These are phyloP conservation scores for Penstemon eatonii DNA, from an alignment of 257 asterid species.

Conservation along the genomic window DNA sequence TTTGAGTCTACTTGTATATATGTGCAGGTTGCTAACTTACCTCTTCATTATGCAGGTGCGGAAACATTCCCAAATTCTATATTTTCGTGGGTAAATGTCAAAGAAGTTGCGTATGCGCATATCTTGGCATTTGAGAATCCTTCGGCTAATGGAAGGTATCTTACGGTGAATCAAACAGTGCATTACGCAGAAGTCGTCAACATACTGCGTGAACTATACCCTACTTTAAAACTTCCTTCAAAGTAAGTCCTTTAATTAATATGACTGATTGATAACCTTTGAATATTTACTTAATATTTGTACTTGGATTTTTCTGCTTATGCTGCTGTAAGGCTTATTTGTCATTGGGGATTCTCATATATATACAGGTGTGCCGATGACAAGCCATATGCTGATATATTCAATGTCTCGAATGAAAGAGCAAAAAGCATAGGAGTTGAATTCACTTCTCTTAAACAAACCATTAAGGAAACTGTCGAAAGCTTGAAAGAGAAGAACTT, in stretches of 20 bases:
- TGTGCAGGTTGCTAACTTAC: too few relatives aligned
- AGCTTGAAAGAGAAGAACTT: slow-evolving; percentile 68
- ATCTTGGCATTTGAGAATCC: slow-evolving; percentile 66
- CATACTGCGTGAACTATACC: slow-evolving; percentile 51
- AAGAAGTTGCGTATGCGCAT: slow-evolving; percentile 77
- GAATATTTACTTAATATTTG: not conserved
- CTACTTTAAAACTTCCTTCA: slow-evolving; percentile 52
- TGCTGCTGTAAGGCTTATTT: not conserved
- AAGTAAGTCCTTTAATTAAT: slow-evolving; percentile 43
- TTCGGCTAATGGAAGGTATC: slow-evolving; percentile 69
- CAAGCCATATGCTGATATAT: slow-evolving; percentile 52
- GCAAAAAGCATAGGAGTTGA: slow-evolving; percentile 58
- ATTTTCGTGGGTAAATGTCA: slow-evolving; percentile 64
- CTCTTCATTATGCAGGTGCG: slow-evolving; percentile 47
- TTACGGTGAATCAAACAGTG: slow-evolving; percentile 50
- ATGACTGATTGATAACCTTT: too few relatives aligned
- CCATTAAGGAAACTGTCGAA: slow-evolving; percentile 66
- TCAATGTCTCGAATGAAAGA: slow-evolving; percentile 62
- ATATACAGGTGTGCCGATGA: slow-evolving; percentile 66
- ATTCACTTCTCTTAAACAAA: slow-evolving; percentile 59
- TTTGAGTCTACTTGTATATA: too few relatives aligned
- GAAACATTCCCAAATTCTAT: slow-evolving; percentile 52
- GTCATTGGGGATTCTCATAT: not conserved
- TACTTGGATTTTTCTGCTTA: not conserved
- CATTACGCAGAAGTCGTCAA: slow-evolving; percentile 56